A percentile compares a stretch with the other conserved stretches of the same genome.
phyloP scores from a whole-genome alignment of 2,329 filamentous ascomycete species.

The Neocucurbitaria cava region DNA sequence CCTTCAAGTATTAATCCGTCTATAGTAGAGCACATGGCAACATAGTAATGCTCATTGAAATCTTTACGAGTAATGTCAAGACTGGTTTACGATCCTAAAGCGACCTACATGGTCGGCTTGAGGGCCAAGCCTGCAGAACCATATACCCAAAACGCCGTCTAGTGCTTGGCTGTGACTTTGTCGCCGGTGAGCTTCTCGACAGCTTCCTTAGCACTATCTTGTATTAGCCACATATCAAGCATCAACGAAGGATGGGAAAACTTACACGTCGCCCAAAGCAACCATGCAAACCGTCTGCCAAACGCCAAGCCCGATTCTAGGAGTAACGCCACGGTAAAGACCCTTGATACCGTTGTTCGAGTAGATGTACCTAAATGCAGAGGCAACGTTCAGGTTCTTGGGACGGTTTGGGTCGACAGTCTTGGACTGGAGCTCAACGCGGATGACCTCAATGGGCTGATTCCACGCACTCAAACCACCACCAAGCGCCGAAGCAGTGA shows the following conservation, averaged over 20 bases:
- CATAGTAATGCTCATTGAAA: not conserved
- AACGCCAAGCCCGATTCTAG: constrained; percentile 91
- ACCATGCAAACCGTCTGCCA: constrained; percentile 99
- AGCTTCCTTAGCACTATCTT: constrained; percentile 66
- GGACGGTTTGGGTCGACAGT: constrained; percentile 96
- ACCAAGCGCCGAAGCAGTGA: constrained; percentile 83
- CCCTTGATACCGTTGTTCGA: constrained; percentile 84
- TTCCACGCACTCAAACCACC: constrained; percentile 98
- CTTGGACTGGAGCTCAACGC: constrained; percentile 99
- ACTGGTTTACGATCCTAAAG: constrained; percentile 1
- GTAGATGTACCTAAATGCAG: constrained; percentile 86
- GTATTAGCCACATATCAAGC: constrained; percentile 26
- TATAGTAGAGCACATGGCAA: not conserved
- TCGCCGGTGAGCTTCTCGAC: constrained; percentile 72
- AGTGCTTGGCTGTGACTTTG: constrained; percentile 69
- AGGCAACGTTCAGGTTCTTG: constrained; percentile 98
- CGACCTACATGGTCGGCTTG: not conserved
- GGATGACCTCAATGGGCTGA: constrained; percentile 99
- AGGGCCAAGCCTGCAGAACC: constrained; percentile 9
- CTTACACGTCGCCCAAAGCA: constrained; percentile 95
- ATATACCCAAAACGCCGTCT: constrained; percentile 43
- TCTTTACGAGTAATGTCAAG: not conserved
- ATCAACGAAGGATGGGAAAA: constrained; percentile 36
- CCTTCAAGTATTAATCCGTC: constrained; percentile 9
- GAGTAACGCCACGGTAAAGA: constrained; percentile 93